Evolutionary conservation across 2,329 filamentous ascomycete species (phyloP).

Genomic region (Diaporthe ilicicola): DNA sequence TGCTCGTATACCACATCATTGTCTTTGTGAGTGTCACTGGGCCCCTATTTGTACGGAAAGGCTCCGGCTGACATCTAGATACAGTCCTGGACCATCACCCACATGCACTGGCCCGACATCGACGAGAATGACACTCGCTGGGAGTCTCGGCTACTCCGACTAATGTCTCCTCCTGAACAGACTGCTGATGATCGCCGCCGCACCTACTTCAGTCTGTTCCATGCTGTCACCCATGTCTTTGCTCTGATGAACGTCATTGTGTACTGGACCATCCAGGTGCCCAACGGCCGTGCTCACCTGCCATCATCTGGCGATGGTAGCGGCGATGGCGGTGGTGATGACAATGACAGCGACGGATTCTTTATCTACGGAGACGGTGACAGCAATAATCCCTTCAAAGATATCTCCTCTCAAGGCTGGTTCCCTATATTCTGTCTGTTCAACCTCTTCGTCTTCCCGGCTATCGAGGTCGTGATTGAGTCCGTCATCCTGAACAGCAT

Average conservation of each 20-base stretch:
- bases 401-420: slow-evolving; percentile 57
- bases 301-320: slow-evolving; percentile 30
- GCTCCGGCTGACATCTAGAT: not conserved
- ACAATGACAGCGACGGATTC: slow-evolving; percentile 10
- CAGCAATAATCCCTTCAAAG: slow-evolving; percentile 48
- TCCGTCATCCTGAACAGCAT: slow-evolving; percentile 61
- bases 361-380: not conserved
- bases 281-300: slow-evolving; percentile 48
- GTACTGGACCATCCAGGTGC: slow-evolving; percentile 55
- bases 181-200: slow-evolving; percentile 51
- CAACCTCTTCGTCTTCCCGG: slow-evolving; percentile 55
- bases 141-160: slow-evolving; percentile 48
- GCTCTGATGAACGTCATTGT: slow-evolving; percentile 59
- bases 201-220: slow-evolving; percentile 60
- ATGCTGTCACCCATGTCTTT: slow-evolving; percentile 55
- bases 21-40: slow-evolving; percentile 51
- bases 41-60: not conserved
- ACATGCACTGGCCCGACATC: slow-evolving; percentile 56
- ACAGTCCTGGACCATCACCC: slow-evolving; percentile 61
- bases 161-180: slow-evolving; percentile 56
- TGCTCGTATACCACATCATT: slow-evolving; percentile 55
- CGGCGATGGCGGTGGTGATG: slow-evolving; percentile 14
- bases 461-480: slow-evolving; percentile 55
- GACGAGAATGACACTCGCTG: slow-evolving; percentile 47
- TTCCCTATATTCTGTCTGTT: slow-evolving; percentile 56